A percentile compares a stretch with the other conserved stretches of the same genome.
Evolutionary conservation across 1,284 basidiomycete species (phyloP).

Genomic region (Psilocybe mexicana): DNA sequence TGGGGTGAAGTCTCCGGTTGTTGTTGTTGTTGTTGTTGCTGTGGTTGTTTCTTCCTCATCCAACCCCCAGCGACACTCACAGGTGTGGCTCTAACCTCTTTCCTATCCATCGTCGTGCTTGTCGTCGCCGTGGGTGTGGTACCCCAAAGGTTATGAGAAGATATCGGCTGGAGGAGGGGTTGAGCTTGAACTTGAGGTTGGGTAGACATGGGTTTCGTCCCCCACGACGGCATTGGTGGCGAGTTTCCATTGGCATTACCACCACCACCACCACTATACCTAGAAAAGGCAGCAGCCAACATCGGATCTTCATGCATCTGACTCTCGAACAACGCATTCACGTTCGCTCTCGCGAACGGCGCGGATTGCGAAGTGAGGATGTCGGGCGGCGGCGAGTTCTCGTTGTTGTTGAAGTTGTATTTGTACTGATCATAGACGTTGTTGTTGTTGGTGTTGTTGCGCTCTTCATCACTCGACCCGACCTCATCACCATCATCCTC

Average conservation of each 20-base stretch:
- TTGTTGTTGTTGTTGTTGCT: no score
- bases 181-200: neutral
- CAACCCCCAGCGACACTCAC: constrained; percentile 20
- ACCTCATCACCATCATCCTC: constrained; percentile 9
- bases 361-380: neutral
- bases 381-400: neutral
- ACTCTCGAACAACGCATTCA: constrained; percentile 6
- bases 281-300: constrained; percentile 13
- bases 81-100: constrained; percentile 21
- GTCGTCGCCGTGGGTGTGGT: no score
- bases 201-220: constrained; percentile 2
- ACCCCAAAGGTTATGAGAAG: no score
- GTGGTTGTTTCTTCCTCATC: constrained; percentile 12
- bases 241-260: neutral
- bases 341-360: no score
- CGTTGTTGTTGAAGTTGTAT: neutral
- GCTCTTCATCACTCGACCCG: no score
- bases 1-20: no score
- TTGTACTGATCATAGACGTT: no score
- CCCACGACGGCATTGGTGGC: constrained; percentile 7
- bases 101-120: neutral
- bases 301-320: constrained; percentile 15
- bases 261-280: constrained; percentile 8
- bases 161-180: no score
- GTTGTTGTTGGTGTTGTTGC: no score